Evolutionary conservation across 75 land plant genomes (phyloP).

Genomic region (Picea sitchensis): DNA sequence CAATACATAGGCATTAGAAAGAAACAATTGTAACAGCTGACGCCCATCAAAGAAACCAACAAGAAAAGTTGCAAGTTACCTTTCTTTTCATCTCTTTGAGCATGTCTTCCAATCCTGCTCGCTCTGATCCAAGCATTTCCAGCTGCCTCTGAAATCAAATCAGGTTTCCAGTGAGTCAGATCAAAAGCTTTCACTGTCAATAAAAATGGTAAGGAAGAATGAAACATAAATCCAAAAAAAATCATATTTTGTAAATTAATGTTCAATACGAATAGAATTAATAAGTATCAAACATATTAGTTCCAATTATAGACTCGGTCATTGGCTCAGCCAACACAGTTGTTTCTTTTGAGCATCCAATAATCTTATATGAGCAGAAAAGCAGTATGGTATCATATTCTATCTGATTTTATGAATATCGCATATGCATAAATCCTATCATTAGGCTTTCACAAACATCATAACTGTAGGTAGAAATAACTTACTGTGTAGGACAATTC

Average conservation of each 20-base stretch:
- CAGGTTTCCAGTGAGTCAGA: not conserved
- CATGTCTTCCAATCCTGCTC: constrained; percentile 98
- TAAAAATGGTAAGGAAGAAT: no score
- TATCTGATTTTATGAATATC: no score
- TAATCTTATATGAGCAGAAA: not conserved
- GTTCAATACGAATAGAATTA: not conserved
- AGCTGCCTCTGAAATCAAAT: constrained; percentile 66
- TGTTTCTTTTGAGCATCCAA: not conserved
- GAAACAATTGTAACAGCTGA: not conserved
- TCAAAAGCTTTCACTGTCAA: not conserved
- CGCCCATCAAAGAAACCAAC: not conserved
- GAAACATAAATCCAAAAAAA: not conserved
- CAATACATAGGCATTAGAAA: no score
- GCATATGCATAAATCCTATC: no score
- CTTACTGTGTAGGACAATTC: no score
- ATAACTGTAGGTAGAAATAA: no score
- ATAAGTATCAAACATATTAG: not conserved
- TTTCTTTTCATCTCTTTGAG: constrained; percentile 98
- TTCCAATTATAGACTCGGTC: not conserved
- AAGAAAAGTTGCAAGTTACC: constrained; percentile 33
- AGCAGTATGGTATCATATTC: no score
- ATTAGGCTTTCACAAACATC: no score
- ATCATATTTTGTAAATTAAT: not conserved
- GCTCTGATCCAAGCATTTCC: constrained; percentile 76
- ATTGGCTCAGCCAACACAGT: not conserved